Base-by-base conservation (phyloP, 371 early-diverging fungal species). In the Chytridiales sp. region DNA sequence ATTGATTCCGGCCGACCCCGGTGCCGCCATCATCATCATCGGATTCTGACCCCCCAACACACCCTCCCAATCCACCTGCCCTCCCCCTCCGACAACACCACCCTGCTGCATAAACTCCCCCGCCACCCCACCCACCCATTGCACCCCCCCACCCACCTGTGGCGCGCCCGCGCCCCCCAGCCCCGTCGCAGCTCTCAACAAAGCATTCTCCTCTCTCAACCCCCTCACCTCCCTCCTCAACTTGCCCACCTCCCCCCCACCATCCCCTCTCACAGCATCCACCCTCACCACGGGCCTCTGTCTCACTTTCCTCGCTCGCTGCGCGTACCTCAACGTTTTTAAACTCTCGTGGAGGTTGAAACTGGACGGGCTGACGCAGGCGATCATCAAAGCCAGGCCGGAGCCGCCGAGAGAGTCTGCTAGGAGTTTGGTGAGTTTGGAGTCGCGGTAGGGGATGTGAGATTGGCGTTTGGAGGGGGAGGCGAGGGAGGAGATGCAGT, bases 361-460 rank as follows among this genome's bases (percentile, higher is more conserved):
- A 38, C 85, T 81, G 2, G 71, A 54, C 0, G 92, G 88, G 39
- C 88, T 85, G 11, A 95, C 84, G 81, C 96, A 96, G 1, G 95
- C 93, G 54, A 97, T 87, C 93, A 97, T 92, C 17, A 95, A 61
- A 0, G 95, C 88, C 24, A 86, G 80, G 17, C 92, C 75, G 50
- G 87, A 88, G 3, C 97, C 99, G 52, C 94, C 94, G 22, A 99
- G 81, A 15, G 94, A 94, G 69, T 95, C 93, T 70, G 98, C 92
- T 29, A 99, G 81, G 42, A 99, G 81, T 34, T 85, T 85, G 1
- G 99, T 99, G 15, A 99, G 82, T 64, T 99, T 99, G 13, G 92
- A 91, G 68, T 99, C 97, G 43, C 99, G 88, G 68, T 92, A 99
- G 4, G 99, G 99, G n/a, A 99, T 85, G 59, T 76, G 77, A 90